Base-by-base conservation (phyloP, 2,329 filamentous ascomycete species). In the Sclerotinia borealis region DNA sequence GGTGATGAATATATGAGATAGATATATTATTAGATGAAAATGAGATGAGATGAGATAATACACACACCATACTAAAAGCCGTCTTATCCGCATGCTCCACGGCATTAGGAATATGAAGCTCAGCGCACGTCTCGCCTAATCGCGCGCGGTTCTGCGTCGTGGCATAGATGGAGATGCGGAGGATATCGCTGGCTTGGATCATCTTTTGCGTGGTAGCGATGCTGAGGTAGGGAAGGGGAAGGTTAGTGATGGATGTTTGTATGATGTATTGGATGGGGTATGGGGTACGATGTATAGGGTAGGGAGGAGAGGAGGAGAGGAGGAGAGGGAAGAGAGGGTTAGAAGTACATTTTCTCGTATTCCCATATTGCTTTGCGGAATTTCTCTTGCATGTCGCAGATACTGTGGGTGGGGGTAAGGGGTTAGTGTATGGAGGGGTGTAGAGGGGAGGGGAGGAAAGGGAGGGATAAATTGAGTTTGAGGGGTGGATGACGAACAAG, bases 381-480 rank as follows among this genome's bases (percentile, higher is more conserved):
- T 76, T 92, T 96, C 70, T 97, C 93, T 79, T 98, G 93, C 67
- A 98, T 82, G 74, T 98, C 93, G 79, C 93, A 98, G 74, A 98
- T 85, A 72, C 93, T 97, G 56, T 63, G 45, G 8, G 25, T 34
- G 25, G 45, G 27, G n/a, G 17, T n/a, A 29, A 50, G 63, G 22
- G 62, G 49, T 61, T 27, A 54, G 48, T 43, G 9, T 25, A 22
- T 25, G 19, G 47, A 17, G 3, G 9, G 17, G 29, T 19, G 9
- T 31, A 29, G 29, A 29, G 15, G 8, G 31, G n/a, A 27, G 29
- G 29, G 29, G 15, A 41, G 31, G 13, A 47, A 27, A 19, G 5
- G 31, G 5, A 27, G 19, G 11, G 34, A 10, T 22, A 3, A 41
- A 5, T 29, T 17, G 5, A 9, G 11, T n/a, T 27, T 43, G 8